phyloP scores from a whole-genome alignment of 306 rosid genomes.

The Senna siamea region DNA sequence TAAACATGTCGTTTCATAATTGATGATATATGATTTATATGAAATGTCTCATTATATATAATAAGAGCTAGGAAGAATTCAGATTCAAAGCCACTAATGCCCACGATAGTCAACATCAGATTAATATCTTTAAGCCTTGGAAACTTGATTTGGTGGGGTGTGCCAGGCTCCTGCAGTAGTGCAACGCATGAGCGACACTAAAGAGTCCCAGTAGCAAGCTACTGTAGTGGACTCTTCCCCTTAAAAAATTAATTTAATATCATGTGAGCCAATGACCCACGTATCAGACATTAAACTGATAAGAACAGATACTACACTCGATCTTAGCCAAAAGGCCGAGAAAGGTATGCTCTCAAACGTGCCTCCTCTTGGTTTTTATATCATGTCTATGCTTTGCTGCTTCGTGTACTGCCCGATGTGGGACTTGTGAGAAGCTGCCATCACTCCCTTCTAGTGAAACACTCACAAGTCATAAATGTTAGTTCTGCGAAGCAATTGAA shows the following conservation, averaged over 20 bases:
- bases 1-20: too few relatives aligned
- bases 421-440: not conserved
- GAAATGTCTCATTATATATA: too few relatives aligned
- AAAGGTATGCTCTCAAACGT: not conserved
- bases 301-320: not conserved
- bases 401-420: not conserved
- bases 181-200: not conserved
- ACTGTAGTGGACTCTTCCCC: not conserved
- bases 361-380: not conserved
- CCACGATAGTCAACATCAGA: too few relatives aligned
- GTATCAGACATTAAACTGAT: not conserved
- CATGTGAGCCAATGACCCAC: not conserved
- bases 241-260: not conserved
- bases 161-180: not conserved
- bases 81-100: too few relatives aligned
- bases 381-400: not conserved
- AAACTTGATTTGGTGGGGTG: too few relatives aligned
- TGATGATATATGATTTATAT: too few relatives aligned
- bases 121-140: too few relatives aligned
- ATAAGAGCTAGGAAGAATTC: too few relatives aligned
- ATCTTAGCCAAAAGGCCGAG: slow-evolving; percentile 7
- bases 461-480: too few relatives aligned
- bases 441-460: too few relatives aligned
- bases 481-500: too few relatives aligned
- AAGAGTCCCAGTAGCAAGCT: not conserved